These are phyloP conservation scores for Termitomyces sp. DNA, from an alignment of 768 basidiomycete genomes.

Conservation along the genomic window DNA sequence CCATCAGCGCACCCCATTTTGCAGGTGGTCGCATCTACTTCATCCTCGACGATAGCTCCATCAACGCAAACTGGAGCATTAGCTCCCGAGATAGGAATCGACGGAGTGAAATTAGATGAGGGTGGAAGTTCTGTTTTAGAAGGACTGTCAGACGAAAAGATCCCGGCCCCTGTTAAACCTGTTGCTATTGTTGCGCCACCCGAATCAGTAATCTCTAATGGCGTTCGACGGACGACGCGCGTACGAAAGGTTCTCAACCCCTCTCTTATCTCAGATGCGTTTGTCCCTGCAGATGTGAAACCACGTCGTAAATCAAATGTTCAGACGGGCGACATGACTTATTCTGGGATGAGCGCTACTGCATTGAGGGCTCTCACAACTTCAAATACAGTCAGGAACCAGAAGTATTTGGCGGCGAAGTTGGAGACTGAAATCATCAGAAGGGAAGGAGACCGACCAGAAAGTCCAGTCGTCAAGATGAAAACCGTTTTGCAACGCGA, in stretches of 20 bases:
- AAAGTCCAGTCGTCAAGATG: constrained; percentile 74
- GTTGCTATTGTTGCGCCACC: constrained; percentile 1
- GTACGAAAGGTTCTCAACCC: constrained; percentile 35
- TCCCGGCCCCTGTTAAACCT: background rate
- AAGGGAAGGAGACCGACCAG: constrained; percentile 66
- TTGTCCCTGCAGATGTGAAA: constrained; percentile 17
- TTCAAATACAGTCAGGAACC: constrained; percentile 70
- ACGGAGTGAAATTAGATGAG: background rate
- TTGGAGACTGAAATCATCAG: constrained; percentile 69
- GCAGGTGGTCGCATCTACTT: background rate
- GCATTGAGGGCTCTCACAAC: constrained; percentile 68
- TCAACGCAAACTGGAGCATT: background rate
- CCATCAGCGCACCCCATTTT: background rate
- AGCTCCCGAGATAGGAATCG: background rate
- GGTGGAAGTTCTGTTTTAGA: background rate
- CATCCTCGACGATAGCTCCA: background rate
- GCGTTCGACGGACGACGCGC: constrained; percentile 46
- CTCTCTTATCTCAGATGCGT: constrained; percentile 28
- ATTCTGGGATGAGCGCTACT: constrained; percentile 63
- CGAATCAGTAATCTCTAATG: constrained; percentile 3
- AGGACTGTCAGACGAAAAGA: background rate
- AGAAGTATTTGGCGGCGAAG: constrained; percentile 53
- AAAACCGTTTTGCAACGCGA: constrained; percentile 63
- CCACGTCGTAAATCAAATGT: constrained; percentile 39
- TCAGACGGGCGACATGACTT: constrained; percentile 32